Conservation (phyloP, 202 grass and related monocot genomes). For the Bolboschoenoplectus hybrid region DNA sequence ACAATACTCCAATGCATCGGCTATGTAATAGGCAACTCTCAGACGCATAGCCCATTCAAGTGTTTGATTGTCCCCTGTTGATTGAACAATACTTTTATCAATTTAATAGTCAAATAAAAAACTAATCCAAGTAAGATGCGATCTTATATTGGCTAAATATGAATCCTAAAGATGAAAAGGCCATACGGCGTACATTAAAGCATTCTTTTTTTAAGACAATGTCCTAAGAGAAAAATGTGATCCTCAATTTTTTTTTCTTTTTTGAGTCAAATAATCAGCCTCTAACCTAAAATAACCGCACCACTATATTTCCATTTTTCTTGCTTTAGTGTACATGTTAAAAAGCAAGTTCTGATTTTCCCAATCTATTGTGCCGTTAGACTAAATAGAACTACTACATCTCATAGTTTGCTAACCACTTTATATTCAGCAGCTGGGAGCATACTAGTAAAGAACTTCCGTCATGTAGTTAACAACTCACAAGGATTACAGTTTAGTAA, state of each 20-base stretch:
- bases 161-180: constrained; percentile 10
- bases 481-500: not conserved
- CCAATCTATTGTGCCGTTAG: not conserved
- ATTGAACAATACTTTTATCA: constrained; percentile 35
- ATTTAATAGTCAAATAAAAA: constrained; percentile 4
- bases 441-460: not conserved
- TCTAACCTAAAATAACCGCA: not conserved
- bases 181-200: not conserved
- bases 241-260: not conserved
- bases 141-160: not conserved
- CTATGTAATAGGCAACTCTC: constrained; percentile 84
- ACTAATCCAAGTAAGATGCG: constrained; percentile 2
- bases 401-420: not conserved
- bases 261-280: constrained; percentile 17
- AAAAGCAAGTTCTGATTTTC: constrained; percentile 1
- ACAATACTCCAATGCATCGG: constrained; percentile 86
- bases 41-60: constrained; percentile 98
- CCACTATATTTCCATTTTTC: not conserved
- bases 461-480: not conserved
- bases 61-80: constrained; percentile 94
- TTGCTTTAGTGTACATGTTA: not conserved
- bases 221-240: not conserved
- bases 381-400: not conserved
- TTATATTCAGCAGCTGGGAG: not conserved
- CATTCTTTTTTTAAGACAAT: not conserved